phyloP scores from a whole-genome alignment of 495 filamentous ascomycete species.

The Aspergillus panamensis region DNA sequence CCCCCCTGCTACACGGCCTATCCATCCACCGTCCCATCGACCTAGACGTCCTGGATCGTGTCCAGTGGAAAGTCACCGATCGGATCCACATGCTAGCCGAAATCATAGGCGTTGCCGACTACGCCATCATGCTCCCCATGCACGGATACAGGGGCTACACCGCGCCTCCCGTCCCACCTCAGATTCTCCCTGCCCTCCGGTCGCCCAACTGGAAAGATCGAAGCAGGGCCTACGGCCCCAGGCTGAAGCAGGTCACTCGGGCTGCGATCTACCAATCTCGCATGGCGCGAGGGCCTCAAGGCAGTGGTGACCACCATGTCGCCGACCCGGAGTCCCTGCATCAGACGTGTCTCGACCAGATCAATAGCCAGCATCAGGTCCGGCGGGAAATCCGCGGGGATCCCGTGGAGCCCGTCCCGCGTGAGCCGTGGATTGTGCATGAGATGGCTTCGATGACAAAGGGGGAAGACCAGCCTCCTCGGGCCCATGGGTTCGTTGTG shows the following conservation, averaged over 20 bases:
- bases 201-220: slow-evolving; percentile 4
- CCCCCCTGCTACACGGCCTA: slow-evolving; percentile 18
- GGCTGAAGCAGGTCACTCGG: slow-evolving; percentile 10
- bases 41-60: slow-evolving; percentile 7
- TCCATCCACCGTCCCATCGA: background rate
- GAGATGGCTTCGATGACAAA: slow-evolving; percentile 4
- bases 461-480: background rate
- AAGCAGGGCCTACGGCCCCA: slow-evolving; percentile 11
- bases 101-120: slow-evolving; percentile 22
- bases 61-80: slow-evolving; percentile 25
- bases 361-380: slow-evolving; percentile 19
- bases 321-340: slow-evolving; percentile 4
- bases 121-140: slow-evolving; percentile 26
- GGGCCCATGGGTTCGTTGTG: slow-evolving; percentile 25
- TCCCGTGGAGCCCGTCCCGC: slow-evolving; percentile 18
- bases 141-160: slow-evolving; percentile 24
- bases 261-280: background rate
- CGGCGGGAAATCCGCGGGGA: slow-evolving; percentile 21
- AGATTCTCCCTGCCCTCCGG: background rate
- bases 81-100: slow-evolving; percentile 25
- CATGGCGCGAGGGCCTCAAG: background rate
- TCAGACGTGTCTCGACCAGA: slow-evolving; percentile 10
- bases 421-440: slow-evolving; percentile 21
- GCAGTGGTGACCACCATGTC: background rate
- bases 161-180: background rate